Evolutionary conservation across 2,329 filamentous ascomycete species (phyloP), one percentile per base, ranked within the genome.

Genomic region (Aspergillus carbonarius): DNA sequence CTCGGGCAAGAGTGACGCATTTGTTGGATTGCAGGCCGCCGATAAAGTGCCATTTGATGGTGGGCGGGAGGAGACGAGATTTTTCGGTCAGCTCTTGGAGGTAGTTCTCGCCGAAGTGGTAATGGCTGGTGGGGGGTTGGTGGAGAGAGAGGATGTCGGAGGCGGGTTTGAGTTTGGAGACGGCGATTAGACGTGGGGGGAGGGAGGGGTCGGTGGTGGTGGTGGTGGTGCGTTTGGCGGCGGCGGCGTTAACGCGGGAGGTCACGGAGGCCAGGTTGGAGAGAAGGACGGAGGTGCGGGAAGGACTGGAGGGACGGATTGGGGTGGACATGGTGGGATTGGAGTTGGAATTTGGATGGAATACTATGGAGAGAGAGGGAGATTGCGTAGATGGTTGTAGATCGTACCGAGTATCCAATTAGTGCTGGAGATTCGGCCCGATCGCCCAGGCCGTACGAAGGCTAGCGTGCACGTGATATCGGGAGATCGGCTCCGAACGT

Each of bases 21-120:
- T 98, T 96, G 67, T 93, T 96, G 13, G 90, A 93, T 77, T 99
- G 95, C 39, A 99, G 79, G 0, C 90, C 92, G 39, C 95, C 95
- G 73, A 98, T 99, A 76, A 98, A 97, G 76, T 99, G 95, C 95
- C 95, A 99, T 68, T 84, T 83, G 65, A 99, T 90, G 34, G 79
- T 69, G 4, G 70, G 78, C 0, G 95, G 93, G 10, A 99, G 84
- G 18, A 96, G 73, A 35, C 84, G 83, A 1, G 92, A 89, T 76
- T 99, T 99, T 73, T 96, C 89, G 59, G 84, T 82, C 55, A 99
- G 84, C 76, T 99, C 95, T 76, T 93, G 90, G 4, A 89, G 83
- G 79, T 99, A 99, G 81, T 99, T 99, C 78, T 99, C 95, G 68
- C 95, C 95, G 74, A 98, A 98, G 78, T 99, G 91, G 17, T 81